Evolutionary conservation across 495 filamentous ascomycete species (phyloP).

Genomic region (Chaetomium tenue): DNA sequence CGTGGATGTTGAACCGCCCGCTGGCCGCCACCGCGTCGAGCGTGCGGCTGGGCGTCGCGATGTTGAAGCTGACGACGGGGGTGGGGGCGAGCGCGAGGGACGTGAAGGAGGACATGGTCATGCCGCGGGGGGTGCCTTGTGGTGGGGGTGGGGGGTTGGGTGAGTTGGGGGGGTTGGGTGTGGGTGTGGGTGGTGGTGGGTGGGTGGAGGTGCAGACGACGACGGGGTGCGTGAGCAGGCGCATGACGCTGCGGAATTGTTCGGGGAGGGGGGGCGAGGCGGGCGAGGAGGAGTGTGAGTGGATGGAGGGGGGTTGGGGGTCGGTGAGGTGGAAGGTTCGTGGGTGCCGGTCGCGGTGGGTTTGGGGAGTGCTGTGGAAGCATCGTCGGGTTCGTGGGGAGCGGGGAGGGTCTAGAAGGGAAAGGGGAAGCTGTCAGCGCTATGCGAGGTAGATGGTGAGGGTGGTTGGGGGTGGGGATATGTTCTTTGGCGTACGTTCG

Average conservation of each 20-base stretch:
- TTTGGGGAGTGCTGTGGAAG: slow-evolving; percentile 17
- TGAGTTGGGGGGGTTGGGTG: neutral
- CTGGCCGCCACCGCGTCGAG: slow-evolving; percentile 55
- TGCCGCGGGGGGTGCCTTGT: slow-evolving; percentile 48
- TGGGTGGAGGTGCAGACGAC: slow-evolving; percentile 63
- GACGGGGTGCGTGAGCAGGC: slow-evolving; percentile 67
- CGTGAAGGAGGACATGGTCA: slow-evolving; percentile 83
- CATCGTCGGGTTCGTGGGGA: neutral
- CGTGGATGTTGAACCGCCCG: slow-evolving; percentile 49
- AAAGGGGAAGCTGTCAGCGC: neutral
- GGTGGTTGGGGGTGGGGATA: neutral
- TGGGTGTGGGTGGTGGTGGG: slow-evolving; percentile 25
- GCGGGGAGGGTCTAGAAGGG: neutral
- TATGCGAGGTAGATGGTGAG: neutral
- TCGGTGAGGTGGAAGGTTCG: slow-evolving; percentile 16
- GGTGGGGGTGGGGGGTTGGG: slow-evolving; percentile 9
- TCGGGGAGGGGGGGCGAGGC: slow-evolving; percentile 31
- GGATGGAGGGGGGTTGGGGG: slow-evolving; percentile 17
- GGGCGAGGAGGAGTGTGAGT: slow-evolving; percentile 9
- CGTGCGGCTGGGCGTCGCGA: slow-evolving; percentile 70
- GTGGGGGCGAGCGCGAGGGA: slow-evolving; percentile 65
- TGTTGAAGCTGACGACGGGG: slow-evolving; percentile 77
- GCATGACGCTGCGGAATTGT: slow-evolving; percentile 63
- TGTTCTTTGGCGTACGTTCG: neutral
- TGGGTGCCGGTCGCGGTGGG: slow-evolving; percentile 14